These are phyloP conservation scores for Kwoniella shandongensis DNA, from an alignment of 768 basidiomycete genomes.

Conservation along the genomic window DNA sequence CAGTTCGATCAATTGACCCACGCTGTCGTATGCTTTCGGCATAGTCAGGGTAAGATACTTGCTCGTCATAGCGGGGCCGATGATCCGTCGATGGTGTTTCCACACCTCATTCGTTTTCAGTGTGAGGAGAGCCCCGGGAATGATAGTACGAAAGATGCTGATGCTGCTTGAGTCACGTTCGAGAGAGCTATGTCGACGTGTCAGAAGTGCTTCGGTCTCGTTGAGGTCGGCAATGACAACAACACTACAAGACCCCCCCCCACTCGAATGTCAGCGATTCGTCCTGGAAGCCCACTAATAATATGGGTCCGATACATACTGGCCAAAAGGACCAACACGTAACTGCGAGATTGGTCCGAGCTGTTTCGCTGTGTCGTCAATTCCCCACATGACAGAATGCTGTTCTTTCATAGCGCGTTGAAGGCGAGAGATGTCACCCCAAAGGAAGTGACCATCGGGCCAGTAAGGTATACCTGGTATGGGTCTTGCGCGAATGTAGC, in stretches of 20 bases:
- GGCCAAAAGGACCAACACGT: conserved; percentile 25
- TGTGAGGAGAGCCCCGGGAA: conserved; percentile 39
- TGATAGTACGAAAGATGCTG: conserved; percentile 28
- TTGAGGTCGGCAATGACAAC: conserved; percentile 35
- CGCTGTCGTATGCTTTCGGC: conserved; percentile 27
- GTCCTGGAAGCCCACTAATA: no score
- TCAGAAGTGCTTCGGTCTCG: conserved; percentile 30
- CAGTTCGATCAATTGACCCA: conserved; percentile 29
- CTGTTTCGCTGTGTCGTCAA: conserved; percentile 12
- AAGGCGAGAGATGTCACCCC: conserved; percentile 6
- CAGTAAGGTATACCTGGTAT: conserved; percentile 15
- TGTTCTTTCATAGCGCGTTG: not conserved
- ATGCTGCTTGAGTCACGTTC: conserved; percentile 37
- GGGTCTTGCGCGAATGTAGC: not conserved
- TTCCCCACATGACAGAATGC: conserved; percentile 2
- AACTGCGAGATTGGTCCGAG: conserved; percentile 40
- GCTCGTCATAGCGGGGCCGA: conserved; percentile 45
- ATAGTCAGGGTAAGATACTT: conserved; percentile 40
- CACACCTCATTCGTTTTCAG: conserved; percentile 31
- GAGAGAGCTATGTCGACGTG: conserved; percentile 22
- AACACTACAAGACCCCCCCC: conserved; percentile 8
- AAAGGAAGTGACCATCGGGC: conserved; percentile 4
- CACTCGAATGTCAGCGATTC: not conserved
- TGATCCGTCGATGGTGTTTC: conserved; percentile 42
- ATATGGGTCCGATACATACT: no score